Evolutionary conservation across 2,329 filamentous ascomycete species (phyloP).

Genomic region (Colletotrichum acutatum): DNA sequence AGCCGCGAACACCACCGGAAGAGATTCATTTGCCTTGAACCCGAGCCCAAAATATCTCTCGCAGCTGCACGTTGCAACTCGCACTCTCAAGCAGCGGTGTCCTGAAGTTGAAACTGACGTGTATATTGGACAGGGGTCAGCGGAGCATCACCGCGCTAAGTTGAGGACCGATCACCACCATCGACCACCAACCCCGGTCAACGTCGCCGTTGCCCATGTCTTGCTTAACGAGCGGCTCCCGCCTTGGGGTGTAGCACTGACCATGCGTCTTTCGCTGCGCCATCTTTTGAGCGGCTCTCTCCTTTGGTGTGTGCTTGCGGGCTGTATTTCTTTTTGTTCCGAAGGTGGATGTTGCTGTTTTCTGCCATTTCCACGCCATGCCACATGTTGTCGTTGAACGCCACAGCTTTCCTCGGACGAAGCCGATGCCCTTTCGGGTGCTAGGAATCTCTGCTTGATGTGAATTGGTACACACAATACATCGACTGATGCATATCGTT

Average conservation of each 20-base stretch:
- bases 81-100: constrained; percentile 26
- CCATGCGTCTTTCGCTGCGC: constrained; percentile 24
- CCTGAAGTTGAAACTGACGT: constrained; percentile 36
- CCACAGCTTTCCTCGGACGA: constrained; percentile 22
- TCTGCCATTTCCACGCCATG: constrained; percentile 15
- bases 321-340: constrained; percentile 7
- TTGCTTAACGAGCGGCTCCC: constrained; percentile 35
- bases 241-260: constrained; percentile 13
- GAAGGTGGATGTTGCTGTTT: constrained; percentile 17
- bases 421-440: constrained; percentile 13
- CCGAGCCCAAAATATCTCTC: constrained; percentile 26
- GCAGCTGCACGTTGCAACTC: constrained; percentile 23
- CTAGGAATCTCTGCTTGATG: neutral
- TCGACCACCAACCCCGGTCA: neutral
- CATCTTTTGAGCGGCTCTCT: constrained; percentile 15
- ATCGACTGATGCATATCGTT: constrained; percentile 4
- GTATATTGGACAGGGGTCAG: constrained; percentile 27
- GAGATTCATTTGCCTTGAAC: neutral
- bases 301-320: neutral
- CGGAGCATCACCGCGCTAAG: constrained; percentile 25
- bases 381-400: constrained; percentile 15
- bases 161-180: neutral
- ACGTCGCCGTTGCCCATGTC: constrained; percentile 29
- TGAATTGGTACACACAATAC: neutral
- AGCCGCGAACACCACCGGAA: constrained; percentile 20